Base-by-base conservation (phyloP, 2,329 filamentous ascomycete species). In the Cladophialophora exuberans region DNA sequence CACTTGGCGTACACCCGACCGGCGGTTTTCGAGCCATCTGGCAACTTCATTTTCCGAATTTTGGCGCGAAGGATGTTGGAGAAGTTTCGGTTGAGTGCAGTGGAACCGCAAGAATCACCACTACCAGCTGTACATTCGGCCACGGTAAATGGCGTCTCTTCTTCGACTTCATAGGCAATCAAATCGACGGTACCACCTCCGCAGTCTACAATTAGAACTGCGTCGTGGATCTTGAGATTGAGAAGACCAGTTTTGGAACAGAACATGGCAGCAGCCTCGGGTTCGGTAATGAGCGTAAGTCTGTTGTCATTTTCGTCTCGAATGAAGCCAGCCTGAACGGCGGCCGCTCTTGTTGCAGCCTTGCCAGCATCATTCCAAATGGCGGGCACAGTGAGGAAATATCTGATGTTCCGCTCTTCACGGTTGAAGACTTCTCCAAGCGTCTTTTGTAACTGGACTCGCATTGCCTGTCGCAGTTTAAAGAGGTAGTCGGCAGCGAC, bases 311-410 rank as follows among this genome's bases (percentile, higher is more conserved):
- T 97, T 76, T 97, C 93, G 69, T 97, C 94, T 56, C 93, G 87
- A 52, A 97, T 81, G 79, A 97, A 97, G 42, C 94, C 94, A 57
- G 94, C 94, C 75, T 97, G 93, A 64, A 97, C 96, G 62, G 94
- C 94, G 20, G 94, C 94, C 13, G 92, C 90, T 76, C 94, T 86
- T 11, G 94, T 97, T 33, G 94, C 94, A 54, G 94, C 94, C 77
- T 99, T 99, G 65, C 92, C 94, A 41, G 94, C 93, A 76, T 97
- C 94, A 72, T 97, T 97, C 94, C 94, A 97, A 65, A 99, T 97
- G 65, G 94, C 94, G 17, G 94, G 94, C n/a, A 99, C 94, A 2
- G 94, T 99, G 65, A 99, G 79, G 73, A 97, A 97, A 76, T 97
- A 97, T 65, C 90, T 85, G 66, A 97, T 99, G 73, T 97, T 97